Conservation (phyloP, 1,139 yeast genomes). For the Pichiaceae sp. region DNA sequence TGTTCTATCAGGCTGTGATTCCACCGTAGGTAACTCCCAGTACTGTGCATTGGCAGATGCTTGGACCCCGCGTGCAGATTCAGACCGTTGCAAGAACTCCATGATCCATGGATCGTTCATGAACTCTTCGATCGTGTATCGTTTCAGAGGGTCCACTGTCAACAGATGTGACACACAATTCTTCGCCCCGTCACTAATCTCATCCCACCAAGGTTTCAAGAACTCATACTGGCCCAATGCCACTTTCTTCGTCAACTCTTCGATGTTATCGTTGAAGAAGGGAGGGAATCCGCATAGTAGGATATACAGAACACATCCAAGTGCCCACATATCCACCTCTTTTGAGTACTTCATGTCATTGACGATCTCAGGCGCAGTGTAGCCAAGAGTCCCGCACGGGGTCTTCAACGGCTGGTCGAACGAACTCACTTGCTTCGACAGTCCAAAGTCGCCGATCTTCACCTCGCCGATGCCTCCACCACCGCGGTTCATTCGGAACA, state of each 20-base stretch:
- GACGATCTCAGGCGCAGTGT: conserved; percentile 93
- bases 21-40: neutral
- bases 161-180: conserved; percentile 65
- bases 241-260: conserved; percentile 73
- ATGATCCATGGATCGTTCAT: conserved; percentile 80
- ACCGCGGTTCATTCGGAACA: conserved; percentile 66
- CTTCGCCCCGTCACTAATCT: conserved; percentile 72
- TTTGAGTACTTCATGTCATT: conserved; percentile 79
- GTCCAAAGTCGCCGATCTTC: conserved; percentile 88
- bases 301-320: conserved; percentile 89
- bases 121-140: conserved; percentile 75
- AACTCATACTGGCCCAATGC: conserved; percentile 78
- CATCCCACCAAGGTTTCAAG: conserved; percentile 96
- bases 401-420: conserved; percentile 58
- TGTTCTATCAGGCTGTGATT: neutral
- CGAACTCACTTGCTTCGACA: conserved; percentile 64
- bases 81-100: conserved; percentile 23
- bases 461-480: conserved; percentile 86
- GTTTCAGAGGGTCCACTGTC: conserved; percentile 70
- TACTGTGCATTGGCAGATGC: neutral
- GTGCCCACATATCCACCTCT: conserved; percentile 93
- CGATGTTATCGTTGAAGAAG: conserved; percentile 82
- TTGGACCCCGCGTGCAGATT: conserved; percentile 1
- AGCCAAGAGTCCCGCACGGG: conserved; percentile 87
- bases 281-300: conserved; percentile 94